Evolutionary conservation across 768 basidiomycete genomes (phyloP).

Genomic region (Hemileccinum impolitum): DNA sequence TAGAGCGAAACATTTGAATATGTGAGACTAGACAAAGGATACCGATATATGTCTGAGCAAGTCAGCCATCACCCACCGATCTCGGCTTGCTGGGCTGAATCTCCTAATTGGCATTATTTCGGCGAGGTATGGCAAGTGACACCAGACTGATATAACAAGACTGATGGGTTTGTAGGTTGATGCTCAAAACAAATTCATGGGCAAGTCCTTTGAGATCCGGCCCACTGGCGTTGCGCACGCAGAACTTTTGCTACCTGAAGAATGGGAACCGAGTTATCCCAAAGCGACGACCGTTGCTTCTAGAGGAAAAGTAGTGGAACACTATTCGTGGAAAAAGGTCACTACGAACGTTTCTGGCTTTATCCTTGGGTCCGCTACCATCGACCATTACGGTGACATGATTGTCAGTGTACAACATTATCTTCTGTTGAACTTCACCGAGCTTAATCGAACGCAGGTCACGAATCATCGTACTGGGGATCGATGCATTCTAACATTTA

Average conservation of each 20-base stretch:
- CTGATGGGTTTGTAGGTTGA: slow-evolving; percentile 59
- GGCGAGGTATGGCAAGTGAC: slow-evolving; percentile 58
- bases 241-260: slow-evolving; percentile 72
- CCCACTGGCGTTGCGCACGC: slow-evolving; percentile 94
- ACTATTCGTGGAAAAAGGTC: slow-evolving; percentile 95
- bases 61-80: slow-evolving; percentile 98
- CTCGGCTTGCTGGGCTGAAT: slow-evolving; percentile 93
- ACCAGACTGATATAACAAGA: neutral
- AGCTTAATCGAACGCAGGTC: slow-evolving; percentile 36
- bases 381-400: slow-evolving; percentile 96
- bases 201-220: slow-evolving; percentile 93
- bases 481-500: slow-evolving; percentile 86
- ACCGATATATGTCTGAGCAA: slow-evolving; percentile 93
- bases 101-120: slow-evolving; percentile 85
- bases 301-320: slow-evolving; percentile 69
- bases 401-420: slow-evolving; percentile 50
- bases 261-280: slow-evolving; percentile 61
- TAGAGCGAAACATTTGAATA: slow-evolving; percentile 95
- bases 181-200: slow-evolving; percentile 95
- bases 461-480: slow-evolving; percentile 92
- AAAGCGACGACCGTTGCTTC: slow-evolving; percentile 42
- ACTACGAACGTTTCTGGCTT: slow-evolving; percentile 90
- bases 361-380: slow-evolving; percentile 83
- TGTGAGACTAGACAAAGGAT: slow-evolving; percentile 80
- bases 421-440: neutral